Base-by-base conservation (phyloP, 176 grass and related monocot species). In the Cenchrus purpureus region DNA sequence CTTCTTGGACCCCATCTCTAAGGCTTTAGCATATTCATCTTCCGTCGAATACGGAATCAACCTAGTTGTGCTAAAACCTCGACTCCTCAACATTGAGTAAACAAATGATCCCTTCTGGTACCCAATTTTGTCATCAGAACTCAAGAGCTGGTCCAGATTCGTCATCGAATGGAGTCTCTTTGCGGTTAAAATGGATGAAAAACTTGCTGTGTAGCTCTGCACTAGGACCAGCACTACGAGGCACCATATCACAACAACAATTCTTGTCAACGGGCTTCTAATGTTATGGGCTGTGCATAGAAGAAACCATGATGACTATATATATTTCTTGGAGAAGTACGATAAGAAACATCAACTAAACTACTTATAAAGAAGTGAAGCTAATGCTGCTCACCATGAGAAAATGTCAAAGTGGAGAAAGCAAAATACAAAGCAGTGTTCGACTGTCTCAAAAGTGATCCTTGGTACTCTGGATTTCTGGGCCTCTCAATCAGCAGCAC, bases 161-260 rank as follows among this genome's bases (percentile, higher is more conserved):
- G 29, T 83, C 45, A 93, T 53, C 1, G 34, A 52, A 56, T 22
- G 49, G 10, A 97, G 84, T 65, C 78, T 79, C 60, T 84, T 79
- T 25, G 86, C 69, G 0, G 91, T 97, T 19, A 96, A 32, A 57
- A 88, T 87, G 15, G 86, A 92, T 61, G 90, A 84, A 29, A 92
- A 68, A 78, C 90, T 95, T 29, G 93, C 90, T 0, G 82, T 90
- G 64, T 95, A 95, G 79, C 85, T 95, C 65, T 89, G 89, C 32
- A 86, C 89, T 67, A 92, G 72, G 29, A 92, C 71, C 58, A 90
- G 59, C 20, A 92, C 93, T 31, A 92, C 79, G 5, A 95, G 91
- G 72, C 89, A 71, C 90, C 90, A 92, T 62, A 92, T 73, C 25
- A 95, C 89, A 79, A 92, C 83, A 61, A 74, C 50, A 28, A 92